A percentile compares a stretch with the other conserved stretches of the same genome.
phyloP scores from a whole-genome alignment of 192 early-diverging fungal genomes.

The Obelidium mucronatum region DNA sequence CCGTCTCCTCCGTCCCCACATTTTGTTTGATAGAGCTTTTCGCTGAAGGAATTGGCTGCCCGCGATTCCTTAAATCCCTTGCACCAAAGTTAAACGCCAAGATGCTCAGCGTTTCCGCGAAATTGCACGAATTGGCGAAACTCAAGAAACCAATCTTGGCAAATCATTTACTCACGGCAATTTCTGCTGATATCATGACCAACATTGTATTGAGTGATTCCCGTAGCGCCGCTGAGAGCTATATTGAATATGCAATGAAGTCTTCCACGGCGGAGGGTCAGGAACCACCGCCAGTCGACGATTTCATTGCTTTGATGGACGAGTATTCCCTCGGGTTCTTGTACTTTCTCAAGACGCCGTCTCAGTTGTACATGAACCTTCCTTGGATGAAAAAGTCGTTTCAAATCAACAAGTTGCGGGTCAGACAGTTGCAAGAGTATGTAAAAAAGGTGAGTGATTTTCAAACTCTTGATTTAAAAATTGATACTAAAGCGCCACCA shows the following conservation, averaged over 20 bases:
- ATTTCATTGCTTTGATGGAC: neutral
- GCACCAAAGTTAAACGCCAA: constrained; percentile 1
- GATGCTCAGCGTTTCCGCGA: neutral
- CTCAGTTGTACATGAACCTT: neutral
- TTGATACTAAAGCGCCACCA: too few relatives aligned
- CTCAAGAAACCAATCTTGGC: neutral
- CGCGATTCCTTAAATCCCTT: neutral
- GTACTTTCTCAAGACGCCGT: neutral
- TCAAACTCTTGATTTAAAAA: too few relatives aligned
- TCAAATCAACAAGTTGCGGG: neutral
- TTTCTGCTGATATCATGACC: neutral
- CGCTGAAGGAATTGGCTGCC: neutral
- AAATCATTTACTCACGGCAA: neutral
- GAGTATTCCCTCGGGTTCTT: neutral
- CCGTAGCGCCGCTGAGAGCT: neutral
- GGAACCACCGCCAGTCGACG: neutral
- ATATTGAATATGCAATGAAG: neutral
- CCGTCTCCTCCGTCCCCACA: neutral
- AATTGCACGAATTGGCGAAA: neutral
- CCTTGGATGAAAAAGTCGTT: neutral
- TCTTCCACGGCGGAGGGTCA: too few relatives aligned
- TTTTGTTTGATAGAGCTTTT: neutral
- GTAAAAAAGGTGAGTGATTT: too few relatives aligned
- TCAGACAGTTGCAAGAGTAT: too few relatives aligned
- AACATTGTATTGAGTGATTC: constrained; percentile 3